Evolutionary conservation across 2,329 filamentous ascomycete genomes (phyloP).

Genomic region (Clarireedia paspali): DNA sequence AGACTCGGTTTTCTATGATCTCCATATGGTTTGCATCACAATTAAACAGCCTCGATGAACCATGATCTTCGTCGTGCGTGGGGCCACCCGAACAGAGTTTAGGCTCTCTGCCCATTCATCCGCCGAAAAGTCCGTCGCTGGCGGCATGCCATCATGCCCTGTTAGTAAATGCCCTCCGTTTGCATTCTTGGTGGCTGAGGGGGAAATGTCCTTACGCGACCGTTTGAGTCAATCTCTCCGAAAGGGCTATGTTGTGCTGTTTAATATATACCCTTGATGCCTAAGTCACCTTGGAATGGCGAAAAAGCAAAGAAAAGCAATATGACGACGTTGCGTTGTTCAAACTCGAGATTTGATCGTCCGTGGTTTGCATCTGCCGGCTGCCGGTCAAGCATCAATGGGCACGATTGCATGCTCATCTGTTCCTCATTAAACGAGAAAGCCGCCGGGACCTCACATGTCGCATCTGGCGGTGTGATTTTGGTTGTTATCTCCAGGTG

Average conservation of each 20-base stretch:
- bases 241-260: background rate
- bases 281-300: slow-evolving; percentile 12
- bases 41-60: slow-evolving; percentile 25
- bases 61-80: slow-evolving; percentile 29
- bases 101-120: too few relatives aligned
- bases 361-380: slow-evolving; percentile 20
- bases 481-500: slow-evolving; percentile 16
- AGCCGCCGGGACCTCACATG: slow-evolving; percentile 23
- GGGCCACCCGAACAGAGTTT: slow-evolving; percentile 12
- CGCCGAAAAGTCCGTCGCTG: too few relatives aligned
- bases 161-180: background rate
- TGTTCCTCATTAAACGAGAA: slow-evolving; percentile 12
- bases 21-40: slow-evolving; percentile 28
- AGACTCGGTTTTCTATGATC: slow-evolving; percentile 19
- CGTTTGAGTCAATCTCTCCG: slow-evolving; percentile 7
- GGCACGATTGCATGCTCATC: slow-evolving; percentile 1
- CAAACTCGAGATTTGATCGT: slow-evolving; percentile 11
- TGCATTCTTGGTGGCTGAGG: slow-evolving; percentile 9
- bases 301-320: slow-evolving; percentile 14
- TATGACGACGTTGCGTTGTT: slow-evolving; percentile 22
- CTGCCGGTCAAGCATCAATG: background rate
- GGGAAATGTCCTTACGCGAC: slow-evolving; percentile 3
- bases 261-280: slow-evolving; percentile 15
- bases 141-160: too few relatives aligned
- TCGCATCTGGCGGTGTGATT: slow-evolving; percentile 28